Percentiles rank a stretch among this genome's conserved stretches.
phyloP scores from a whole-genome alignment of 441 rosid genomes.

The Arabidopsis hybrid region DNA sequence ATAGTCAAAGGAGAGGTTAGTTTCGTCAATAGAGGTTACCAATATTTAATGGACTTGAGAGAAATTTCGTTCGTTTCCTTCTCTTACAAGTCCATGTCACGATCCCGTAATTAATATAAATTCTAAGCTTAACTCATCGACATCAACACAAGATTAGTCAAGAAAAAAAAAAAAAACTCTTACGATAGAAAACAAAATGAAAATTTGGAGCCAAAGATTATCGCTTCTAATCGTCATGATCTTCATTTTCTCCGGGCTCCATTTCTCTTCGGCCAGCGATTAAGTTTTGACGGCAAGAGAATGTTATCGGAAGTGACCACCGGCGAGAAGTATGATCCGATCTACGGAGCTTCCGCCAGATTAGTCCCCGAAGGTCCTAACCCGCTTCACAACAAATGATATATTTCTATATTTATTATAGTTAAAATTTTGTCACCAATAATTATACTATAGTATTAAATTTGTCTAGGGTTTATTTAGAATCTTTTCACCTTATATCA shows the following conservation, averaged over 20 bases:
- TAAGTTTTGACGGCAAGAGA: slow-evolving; percentile 18
- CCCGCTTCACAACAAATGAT: slow-evolving; percentile 44
- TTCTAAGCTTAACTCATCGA: slow-evolving; percentile 29
- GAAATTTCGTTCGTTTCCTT: slow-evolving; percentile 21
- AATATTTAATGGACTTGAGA: slow-evolving; percentile 21
- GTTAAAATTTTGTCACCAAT: not conserved
- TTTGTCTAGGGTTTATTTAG: not conserved
- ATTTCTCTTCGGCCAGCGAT: slow-evolving; percentile 6
- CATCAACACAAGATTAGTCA: slow-evolving; percentile 22
- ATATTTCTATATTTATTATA: not conserved
- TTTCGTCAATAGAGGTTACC: slow-evolving; percentile 15
- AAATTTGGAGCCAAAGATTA: slow-evolving; percentile 25
- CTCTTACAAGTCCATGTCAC: slow-evolving; percentile 30
- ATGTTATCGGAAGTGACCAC: not conserved
- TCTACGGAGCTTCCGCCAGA: slow-evolving; percentile 37
- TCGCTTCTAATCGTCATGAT: slow-evolving; percentile 23
- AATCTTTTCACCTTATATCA: not conserved
- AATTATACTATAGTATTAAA: not conserved
- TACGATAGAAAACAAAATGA: slow-evolving; percentile 30
- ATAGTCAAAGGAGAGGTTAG: slow-evolving; percentile 35
- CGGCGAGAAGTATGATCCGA: slow-evolving; percentile 28
- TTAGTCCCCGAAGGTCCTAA: slow-evolving; percentile 35
- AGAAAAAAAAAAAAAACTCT: not conserved
- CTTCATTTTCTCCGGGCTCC: slow-evolving; percentile 25
- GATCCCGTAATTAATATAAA: slow-evolving; percentile 30